Evolutionary conservation across 2,329 filamentous ascomycete species (phyloP), one percentile per base, ranked within the genome.

Genomic region (Colletotrichum musicola): DNA sequence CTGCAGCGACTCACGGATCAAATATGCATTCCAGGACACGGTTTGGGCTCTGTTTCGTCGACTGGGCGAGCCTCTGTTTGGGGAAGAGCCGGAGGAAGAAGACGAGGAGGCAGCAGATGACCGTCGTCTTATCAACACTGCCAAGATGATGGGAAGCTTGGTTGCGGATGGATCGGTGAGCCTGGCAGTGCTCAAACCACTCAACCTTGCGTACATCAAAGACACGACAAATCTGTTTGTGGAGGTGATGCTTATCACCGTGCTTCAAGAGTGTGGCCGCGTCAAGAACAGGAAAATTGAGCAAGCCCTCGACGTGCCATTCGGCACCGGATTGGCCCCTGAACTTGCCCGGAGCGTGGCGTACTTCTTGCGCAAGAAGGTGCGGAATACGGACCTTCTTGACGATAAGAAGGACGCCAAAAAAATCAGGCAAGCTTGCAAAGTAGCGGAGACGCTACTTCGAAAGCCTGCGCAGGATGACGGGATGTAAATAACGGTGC

Each of bases 1-100:
- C 9, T 97, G 94, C 75, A 84, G 84, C 4, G 93, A 95, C 69
- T 89, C 89, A 72, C 89, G 90, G 73, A 86, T 97, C 72, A 89
- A 90, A 70, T 95, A 95, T 81, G 91, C 93, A 1, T 97, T 98
- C 76, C 93, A 96, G 76, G 94, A 95, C 74, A 89, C 91, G 7
- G 83, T 98, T 1, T 97, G 95, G 90, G 93, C 92, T 73, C 84
- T 95, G 10, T 97, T 98, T 80, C 91, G 92, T 74, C 87, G 89
- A 42, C 88, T 98, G 80, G 95, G 94, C n/a, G 95, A 97, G 79
- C 88, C 87, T 2, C 87, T 92, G 42, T 91, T 92, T 51, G 90
- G 89, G 6, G 89, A 90, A 46, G 87, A 86, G 16, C 83, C 85
- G 3, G 88, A 90, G 6, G 87, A 89, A 2, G 87, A 86, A 14